These are phyloP conservation scores for Arctium lappa DNA, from an alignment of 129 eudicot species.

Conservation along the genomic window DNA sequence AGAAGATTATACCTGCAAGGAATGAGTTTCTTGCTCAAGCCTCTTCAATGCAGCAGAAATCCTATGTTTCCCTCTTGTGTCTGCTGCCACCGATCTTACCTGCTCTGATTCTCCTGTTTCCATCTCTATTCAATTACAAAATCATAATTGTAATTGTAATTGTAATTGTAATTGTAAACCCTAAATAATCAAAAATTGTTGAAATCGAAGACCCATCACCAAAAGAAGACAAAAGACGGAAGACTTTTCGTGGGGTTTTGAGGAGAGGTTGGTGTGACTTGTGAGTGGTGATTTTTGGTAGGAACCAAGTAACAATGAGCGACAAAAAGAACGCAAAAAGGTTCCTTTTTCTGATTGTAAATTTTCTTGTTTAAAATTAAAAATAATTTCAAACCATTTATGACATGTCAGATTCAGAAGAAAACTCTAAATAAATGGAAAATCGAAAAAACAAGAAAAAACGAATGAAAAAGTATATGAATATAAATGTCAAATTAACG, in stretches of 20 bases:
- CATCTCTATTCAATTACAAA: constrained; percentile 21
- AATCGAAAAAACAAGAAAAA: too few relatives aligned
- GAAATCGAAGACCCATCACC: constrained; percentile 1
- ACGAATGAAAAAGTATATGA: too few relatives aligned
- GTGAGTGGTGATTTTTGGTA: background rate
- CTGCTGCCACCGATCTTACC: constrained; percentile 24
- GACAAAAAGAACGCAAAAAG: background rate
- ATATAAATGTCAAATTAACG: too few relatives aligned
- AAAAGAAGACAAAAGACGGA: background rate
- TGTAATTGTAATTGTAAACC: background rate
- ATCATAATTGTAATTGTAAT: background rate
- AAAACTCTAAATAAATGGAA: too few relatives aligned
- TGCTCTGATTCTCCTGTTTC: constrained; percentile 36
- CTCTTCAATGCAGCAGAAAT: constrained; percentile 69
- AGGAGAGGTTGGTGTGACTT: background rate
- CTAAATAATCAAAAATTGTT: background rate
- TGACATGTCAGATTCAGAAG: too few relatives aligned
- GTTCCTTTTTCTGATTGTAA: too few relatives aligned
- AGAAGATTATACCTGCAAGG: constrained; percentile 38
- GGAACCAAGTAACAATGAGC: background rate
- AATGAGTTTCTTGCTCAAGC: constrained; percentile 60
- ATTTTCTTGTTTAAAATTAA: too few relatives aligned
- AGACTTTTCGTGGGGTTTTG: background rate
- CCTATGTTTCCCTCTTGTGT: constrained; percentile 62
- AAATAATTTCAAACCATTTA: too few relatives aligned